Percentiles rank a stretch among this genome's conserved stretches.
phyloP scores from a whole-genome alignment of 768 basidiomycete genomes.

The Mycena rebaudengoi region DNA sequence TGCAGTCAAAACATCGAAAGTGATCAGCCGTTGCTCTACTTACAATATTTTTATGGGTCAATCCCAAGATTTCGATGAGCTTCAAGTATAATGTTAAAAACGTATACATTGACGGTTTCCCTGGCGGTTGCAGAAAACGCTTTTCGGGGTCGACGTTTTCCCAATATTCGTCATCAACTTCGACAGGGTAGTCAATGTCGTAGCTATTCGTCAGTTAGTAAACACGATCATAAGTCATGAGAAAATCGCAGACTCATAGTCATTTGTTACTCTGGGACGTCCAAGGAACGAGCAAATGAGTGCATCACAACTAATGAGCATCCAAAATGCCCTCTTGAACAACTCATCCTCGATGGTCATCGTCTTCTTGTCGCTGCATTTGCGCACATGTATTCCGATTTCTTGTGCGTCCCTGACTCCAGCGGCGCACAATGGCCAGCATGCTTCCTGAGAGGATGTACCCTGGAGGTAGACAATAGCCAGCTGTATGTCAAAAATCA shows the following conservation, averaged over 20 bases:
- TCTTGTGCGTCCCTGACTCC: slow-evolving; percentile 10
- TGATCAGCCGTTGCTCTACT: slow-evolving; percentile 16
- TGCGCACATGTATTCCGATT: slow-evolving; percentile 20
- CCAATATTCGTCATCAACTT: slow-evolving; percentile 73
- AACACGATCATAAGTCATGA: background rate
- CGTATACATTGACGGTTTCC: slow-evolving; percentile 50
- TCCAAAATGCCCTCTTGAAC: slow-evolving; percentile 19
- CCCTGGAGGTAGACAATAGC: slow-evolving; percentile 20
- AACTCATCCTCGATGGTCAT: slow-evolving; percentile 22
- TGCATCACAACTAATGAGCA: slow-evolving; percentile 12
- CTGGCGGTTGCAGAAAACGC: slow-evolving; percentile 59
- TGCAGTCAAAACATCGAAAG: background rate
- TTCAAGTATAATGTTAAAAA: slow-evolving; percentile 53
- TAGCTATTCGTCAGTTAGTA: slow-evolving; percentile 28
- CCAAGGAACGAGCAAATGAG: slow-evolving; percentile 52
- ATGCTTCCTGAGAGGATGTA: background rate
- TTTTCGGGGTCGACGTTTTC: slow-evolving; percentile 47
- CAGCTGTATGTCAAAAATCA: slow-evolving; percentile 1
- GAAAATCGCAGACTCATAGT: slow-evolving; percentile 57
- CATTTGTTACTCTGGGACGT: slow-evolving; percentile 61
- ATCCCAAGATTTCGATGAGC: slow-evolving; percentile 57
- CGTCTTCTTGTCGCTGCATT: slow-evolving; percentile 22
- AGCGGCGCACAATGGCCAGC: slow-evolving; percentile 12
- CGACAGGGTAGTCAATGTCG: slow-evolving; percentile 62
- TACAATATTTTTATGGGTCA: slow-evolving; percentile 60